Evolutionary conservation across 768 basidiomycete species (phyloP).

Genomic region (Leucogyrophana mollusca): DNA sequence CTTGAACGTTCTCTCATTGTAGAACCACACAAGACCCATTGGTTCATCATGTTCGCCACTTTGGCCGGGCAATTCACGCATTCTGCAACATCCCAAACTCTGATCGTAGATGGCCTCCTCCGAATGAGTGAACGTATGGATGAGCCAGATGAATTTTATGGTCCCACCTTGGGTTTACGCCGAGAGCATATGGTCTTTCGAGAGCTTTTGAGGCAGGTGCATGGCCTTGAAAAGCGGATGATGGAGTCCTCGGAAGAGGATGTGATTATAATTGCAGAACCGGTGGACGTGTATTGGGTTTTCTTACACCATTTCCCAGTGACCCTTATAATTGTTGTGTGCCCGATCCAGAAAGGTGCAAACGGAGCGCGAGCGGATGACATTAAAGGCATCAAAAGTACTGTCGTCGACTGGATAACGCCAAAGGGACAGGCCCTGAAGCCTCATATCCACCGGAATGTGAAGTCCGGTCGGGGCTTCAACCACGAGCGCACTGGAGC

Average conservation of each 20-base stretch:
- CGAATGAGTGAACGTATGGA: conserved; percentile 3
- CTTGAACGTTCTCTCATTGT: not conserved
- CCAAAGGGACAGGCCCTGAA: conserved; percentile 15
- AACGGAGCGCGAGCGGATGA: conserved; percentile 23
- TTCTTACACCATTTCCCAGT: not conserved
- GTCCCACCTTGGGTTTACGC: conserved; percentile 5
- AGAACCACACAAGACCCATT: conserved; percentile 14
- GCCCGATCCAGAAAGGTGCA: conserved; percentile 25
- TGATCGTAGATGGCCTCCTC: conserved; percentile 15
- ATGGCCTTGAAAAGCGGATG: conserved; percentile 12
- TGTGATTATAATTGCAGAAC: conserved; percentile 11
- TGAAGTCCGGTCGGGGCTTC: conserved; percentile 13
- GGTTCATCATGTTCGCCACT: conserved; percentile 19
- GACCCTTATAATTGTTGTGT: too few species aligned
- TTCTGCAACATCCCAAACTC: conserved; percentile 18
- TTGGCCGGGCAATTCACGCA: conserved; percentile 15
- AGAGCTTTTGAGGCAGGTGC: conserved; percentile 10
- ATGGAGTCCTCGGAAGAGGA: conserved; percentile 13
- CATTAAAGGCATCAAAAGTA: conserved; percentile 13
- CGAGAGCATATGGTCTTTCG: conserved; percentile 12
- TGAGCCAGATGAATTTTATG: not conserved
- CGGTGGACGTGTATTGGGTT: conserved; percentile 11
- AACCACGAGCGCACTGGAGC: conserved; percentile 26
- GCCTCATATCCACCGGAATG: conserved; percentile 4
- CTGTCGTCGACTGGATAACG: conserved; percentile 19